Percentiles rank a stretch among this genome's conserved stretches.
Evolutionary conservation across 768 basidiomycete genomes (phyloP).

Genomic region (Hydnum rufescens): DNA sequence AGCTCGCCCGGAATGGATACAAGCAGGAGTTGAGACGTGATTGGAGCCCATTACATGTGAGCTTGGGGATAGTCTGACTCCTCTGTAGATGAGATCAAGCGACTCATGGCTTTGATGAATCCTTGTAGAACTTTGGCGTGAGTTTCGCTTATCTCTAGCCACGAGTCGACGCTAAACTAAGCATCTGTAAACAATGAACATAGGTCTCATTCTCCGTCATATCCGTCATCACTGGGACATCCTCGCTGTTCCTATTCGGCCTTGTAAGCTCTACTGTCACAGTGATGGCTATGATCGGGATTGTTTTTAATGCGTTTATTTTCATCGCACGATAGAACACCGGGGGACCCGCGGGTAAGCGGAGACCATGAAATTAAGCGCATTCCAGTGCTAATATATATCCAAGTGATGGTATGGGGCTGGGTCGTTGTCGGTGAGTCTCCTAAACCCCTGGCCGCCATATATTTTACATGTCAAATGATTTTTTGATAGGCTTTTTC

Average conservation of each 20-base stretch:
- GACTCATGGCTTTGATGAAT: too few species aligned
- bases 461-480: neutral
- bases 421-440: conserved; percentile 41
- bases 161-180: neutral
- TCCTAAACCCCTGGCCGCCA: too few species aligned
- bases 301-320: neutral
- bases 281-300: neutral
- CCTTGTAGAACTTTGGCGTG: conserved; percentile 2
- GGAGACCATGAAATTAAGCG: neutral
- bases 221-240: conserved; percentile 50
- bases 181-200: too few species aligned
- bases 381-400: neutral
- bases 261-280: conserved; percentile 25
- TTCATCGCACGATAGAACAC: conserved; percentile 28
- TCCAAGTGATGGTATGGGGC: conserved; percentile 63
- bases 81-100: too few species aligned
- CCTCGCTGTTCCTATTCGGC: conserved; percentile 49
- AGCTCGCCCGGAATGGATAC: neutral
- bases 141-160: neutral
- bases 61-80: neutral
- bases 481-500: conserved; percentile 28
- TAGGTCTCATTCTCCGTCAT: conserved; percentile 48
- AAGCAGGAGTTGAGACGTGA: conserved; percentile 1
- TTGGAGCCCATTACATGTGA: conserved; percentile 1
- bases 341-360: conserved; percentile 35